Conservation (phyloP, 2,329 filamentous ascomycete genomes). For the Verticillium nubilum region DNA sequence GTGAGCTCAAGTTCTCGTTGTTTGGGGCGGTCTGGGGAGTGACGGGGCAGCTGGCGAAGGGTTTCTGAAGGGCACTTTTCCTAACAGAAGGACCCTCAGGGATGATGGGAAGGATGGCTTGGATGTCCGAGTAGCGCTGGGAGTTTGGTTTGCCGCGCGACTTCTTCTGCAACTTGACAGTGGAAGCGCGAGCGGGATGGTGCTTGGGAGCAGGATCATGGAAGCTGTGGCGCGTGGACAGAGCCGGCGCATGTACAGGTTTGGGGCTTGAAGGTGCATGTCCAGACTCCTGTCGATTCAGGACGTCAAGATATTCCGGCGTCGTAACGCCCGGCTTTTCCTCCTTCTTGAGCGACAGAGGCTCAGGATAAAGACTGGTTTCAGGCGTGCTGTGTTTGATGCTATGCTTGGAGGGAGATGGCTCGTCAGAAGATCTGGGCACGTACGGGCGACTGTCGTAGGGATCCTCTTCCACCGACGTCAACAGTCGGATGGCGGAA, state of each 20-base stretch:
- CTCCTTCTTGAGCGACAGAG: slow-evolving; percentile 14
- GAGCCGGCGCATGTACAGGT: slow-evolving; percentile 10
- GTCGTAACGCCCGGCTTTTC: slow-evolving; percentile 21
- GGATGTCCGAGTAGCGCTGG: slow-evolving; percentile 24
- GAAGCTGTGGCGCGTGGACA: neutral
- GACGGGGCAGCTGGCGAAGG: slow-evolving; percentile 19
- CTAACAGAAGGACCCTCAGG: slow-evolving; percentile 44
- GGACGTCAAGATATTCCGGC: slow-evolving; percentile 27
- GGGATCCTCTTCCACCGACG: slow-evolving; percentile 52
- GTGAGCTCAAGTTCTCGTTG: slow-evolving; percentile 32
- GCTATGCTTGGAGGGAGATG: slow-evolving; percentile 7
- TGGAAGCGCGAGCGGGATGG: slow-evolving; percentile 15
- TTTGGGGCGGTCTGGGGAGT: slow-evolving; percentile 6
- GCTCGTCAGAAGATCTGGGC: slow-evolving; percentile 10
- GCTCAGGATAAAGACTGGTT: slow-evolving; percentile 6
- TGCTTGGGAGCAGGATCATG: slow-evolving; percentile 8
- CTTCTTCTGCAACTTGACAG: slow-evolving; percentile 49
- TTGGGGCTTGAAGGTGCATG: slow-evolving; percentile 45
- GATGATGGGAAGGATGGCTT: slow-evolving; percentile 40
- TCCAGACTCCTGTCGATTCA: slow-evolving; percentile 29
- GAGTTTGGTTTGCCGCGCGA: slow-evolving; percentile 18
- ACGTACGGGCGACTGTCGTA: slow-evolving; percentile 51
- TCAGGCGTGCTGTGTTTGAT: slow-evolving; percentile 1
- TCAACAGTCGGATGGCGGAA: slow-evolving; percentile 55
- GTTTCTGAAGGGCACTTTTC: slow-evolving; percentile 31